Evolutionary conservation across 139 green algal species (phyloP).

Genomic region (Chlorella sorokiniana): DNA sequence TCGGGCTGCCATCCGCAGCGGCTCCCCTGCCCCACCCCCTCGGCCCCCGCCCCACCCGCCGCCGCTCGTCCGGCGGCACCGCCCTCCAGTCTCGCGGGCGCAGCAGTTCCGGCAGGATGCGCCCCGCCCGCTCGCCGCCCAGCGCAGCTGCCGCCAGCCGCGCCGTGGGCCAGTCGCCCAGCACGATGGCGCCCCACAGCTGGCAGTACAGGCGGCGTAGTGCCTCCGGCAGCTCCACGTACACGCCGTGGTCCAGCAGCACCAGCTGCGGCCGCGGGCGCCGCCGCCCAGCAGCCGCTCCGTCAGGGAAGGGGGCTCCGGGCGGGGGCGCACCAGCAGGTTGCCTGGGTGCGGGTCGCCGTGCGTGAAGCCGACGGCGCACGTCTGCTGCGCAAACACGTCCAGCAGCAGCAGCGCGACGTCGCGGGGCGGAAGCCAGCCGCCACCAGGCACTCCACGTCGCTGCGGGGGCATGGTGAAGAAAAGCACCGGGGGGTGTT

Average conservation of each 20-base stretch:
- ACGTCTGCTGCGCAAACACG: slow-evolving; percentile 86
- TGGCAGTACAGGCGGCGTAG: slow-evolving; percentile 75
- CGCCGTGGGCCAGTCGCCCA: slow-evolving; percentile 24
- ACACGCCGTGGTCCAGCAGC: slow-evolving; percentile 87
- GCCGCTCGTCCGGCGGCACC: slow-evolving; percentile 28
- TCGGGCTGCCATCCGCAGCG: background rate
- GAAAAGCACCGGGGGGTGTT: background rate
- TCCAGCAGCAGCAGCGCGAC: slow-evolving; percentile 61
- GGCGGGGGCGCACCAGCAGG: slow-evolving; percentile 64
- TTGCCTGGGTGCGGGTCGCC: slow-evolving; percentile 70
- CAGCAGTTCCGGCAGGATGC: slow-evolving; percentile 72
- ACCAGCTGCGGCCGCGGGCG: slow-evolving; percentile 76
- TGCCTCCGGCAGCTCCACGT: slow-evolving; percentile 61
- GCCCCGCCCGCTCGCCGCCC: slow-evolving; percentile 53
- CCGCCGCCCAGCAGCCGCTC: slow-evolving; percentile 49
- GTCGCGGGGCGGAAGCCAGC: slow-evolving; percentile 3
- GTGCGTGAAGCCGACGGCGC: slow-evolving; percentile 81
- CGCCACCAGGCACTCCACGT: slow-evolving; percentile 13
- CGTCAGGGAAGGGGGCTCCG: slow-evolving; percentile 30
- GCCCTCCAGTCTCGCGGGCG: slow-evolving; percentile 53
- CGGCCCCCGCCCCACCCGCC: background rate
- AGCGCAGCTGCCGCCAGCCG: slow-evolving; percentile 42
- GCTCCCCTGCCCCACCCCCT: background rate
- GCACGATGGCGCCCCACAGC: slow-evolving; percentile 41
- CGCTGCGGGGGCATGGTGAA: background rate